Base-by-base conservation (phyloP, 306 rosid genomes). In the Prunus mira region DNA sequence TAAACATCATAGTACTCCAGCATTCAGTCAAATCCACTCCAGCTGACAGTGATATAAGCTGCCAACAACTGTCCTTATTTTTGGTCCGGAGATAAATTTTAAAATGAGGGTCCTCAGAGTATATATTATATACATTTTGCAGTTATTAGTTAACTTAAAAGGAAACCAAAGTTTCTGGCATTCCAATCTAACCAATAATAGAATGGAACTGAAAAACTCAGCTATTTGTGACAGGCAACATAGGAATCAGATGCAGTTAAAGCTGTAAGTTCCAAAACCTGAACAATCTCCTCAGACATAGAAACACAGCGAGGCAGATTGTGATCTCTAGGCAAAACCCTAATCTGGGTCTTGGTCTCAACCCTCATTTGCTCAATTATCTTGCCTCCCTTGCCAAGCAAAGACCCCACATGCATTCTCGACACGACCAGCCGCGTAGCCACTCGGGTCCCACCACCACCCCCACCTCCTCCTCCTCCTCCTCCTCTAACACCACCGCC, bases 281-380 rank as follows among this genome's bases (percentile, higher is more conserved):
- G 99, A 84, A 96, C 99, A 78, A 96, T 96, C 88, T 96, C 99
- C 87, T 96, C 99, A 5, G 99, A 87, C 91, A 91, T 79, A 13
- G 99, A 79, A 87, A 96, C 92, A 83, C 99, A 92, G 69, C 98
- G 98, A 49, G 99, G 99, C 73, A 96, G 90, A 66, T 78, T 91
- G 78, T 86, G 89, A 88, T 96, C 99, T 82, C 99, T 89, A 52
- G 99, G 99, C 57, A 96, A 93, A 83, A 96, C 84, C 82, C 98
- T 92, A 82, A 96, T 96, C 78, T 96, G 99, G 7, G 99, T 92
- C 96, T 89, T 96, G 2, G 99, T 96, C 74, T 96, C 99, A 72
- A 81, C 85, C 87, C 99, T 90, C 99, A 96, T 96, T 84, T 96
- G 99, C 88, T 92, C 99, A 84, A 96, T 96, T 61, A 96, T 96